Evolutionary conservation across 345 rosid genomes (phyloP), one percentile per base, ranked within the genome.

Genomic region (Eucalyptus victrix): DNA sequence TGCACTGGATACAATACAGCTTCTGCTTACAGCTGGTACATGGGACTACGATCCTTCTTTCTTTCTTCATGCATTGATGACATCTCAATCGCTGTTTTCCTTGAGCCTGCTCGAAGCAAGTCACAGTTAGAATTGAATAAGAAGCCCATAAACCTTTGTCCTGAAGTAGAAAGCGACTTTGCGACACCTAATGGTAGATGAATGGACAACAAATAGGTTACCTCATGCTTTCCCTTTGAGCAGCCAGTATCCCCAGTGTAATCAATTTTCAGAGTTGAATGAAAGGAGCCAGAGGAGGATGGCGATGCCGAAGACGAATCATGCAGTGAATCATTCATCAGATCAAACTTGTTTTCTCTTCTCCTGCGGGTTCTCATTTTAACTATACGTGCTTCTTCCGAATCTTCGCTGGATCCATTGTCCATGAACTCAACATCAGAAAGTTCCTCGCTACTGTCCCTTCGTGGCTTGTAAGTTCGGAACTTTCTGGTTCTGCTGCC

Each of bases 21-120:
- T 90, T 90, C 87, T 83, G 81, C 87, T 58, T 87, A 49, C 87
- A 90, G 89, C 86, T 92, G 86, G 50, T 86, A 89, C 99, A 97
- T 18, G 93, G 94, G 81, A 97, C 90, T 69, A 94, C 94, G 45
- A 67, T 87, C 92, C 89, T 92, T 88, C 93, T 95, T 88, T 91
- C 95, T 30, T 42, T 76, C 88, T 93, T 95, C 96, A 91, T 89
- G 92, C 99, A 97, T 88, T 97, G 99, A 89, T 97, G 99, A 86
- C 99, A 97, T 88, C 85, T 89, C 32, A 88, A 89, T 47, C 89
- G 90, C 14, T 42, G 56, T 37, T 80, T 85, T 47, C 53, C 67
- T 89, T 81, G 91, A 14, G 86, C 94, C 95, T 93, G 93, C 90
- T 89, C 51, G 83, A 88, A 88, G 90, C 49, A 92, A 88, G 89